Base-by-base conservation (phyloP, 2,329 filamentous ascomycete genomes). In the Trichoderma hamatum region DNA sequence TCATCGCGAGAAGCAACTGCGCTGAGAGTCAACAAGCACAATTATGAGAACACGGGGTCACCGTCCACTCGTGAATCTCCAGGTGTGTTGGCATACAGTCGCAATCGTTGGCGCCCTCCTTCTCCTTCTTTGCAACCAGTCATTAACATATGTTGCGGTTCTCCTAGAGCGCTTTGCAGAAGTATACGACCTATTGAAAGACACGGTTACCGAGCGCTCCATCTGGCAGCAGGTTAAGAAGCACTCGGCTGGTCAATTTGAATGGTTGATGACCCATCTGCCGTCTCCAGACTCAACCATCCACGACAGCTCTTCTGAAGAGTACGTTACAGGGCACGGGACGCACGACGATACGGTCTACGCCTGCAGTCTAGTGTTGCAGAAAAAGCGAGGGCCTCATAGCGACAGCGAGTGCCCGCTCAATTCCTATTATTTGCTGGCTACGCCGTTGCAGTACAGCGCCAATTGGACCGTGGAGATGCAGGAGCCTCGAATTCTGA, bases 341-440 rank as follows among this genome's bases (percentile, higher is more conserved):
- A 58, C 70, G 60, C 54, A 56, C 36, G 24, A 74, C 70, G 76
- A 73, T 64, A 79, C 78, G 72, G 74, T 83, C 21, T 83, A 85
- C 72, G 86, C 85, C 68, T 87, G 85, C 78, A 88, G 86, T 73
- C 76, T 88, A 67, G 73, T 88, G 70, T 79, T 79, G 58, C 79
- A 80, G 70, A 75, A 76, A 63, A 73, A 77, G 60, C 72, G 36
- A 71, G 55, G 72, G 30, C 72, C 73, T 24, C 64, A 59, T n/a
- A 49, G 54, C 30, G 60, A 71, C 36, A 32, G 58, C 64, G 69
- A 67, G 60, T 69, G 51, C 16, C 56, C 67, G 58, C 77, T 80
- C 79, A 76, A 82, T 76, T 78, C 76, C 26, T 85, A 83, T 73
- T 79, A 79, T 14, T 78, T 87, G 51, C 74, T 88, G 79, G 84